phyloP scores from a whole-genome alignment of 805 yeast species.

The Phaffomyces thermotolerans region DNA sequence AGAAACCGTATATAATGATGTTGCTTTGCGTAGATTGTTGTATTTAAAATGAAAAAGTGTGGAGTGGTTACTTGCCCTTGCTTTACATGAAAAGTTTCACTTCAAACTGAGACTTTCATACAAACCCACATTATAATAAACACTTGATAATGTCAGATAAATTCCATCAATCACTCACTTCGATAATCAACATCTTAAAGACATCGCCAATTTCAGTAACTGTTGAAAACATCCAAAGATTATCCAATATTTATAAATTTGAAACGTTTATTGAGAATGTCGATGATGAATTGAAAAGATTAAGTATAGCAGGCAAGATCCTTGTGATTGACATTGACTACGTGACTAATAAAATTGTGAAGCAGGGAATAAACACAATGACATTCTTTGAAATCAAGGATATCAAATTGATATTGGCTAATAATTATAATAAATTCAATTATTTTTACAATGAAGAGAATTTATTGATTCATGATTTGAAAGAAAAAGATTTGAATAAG shows the following conservation, averaged over 20 bases:
- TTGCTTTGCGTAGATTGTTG: background rate
- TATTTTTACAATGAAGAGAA: slow-evolving; percentile 14
- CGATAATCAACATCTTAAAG: slow-evolving; percentile 17
- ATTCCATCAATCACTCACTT: slow-evolving; percentile 16
- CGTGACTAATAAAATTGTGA: slow-evolving; percentile 8
- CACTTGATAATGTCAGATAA: slow-evolving; percentile 14
- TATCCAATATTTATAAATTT: slow-evolving; percentile 22
- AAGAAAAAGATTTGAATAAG: slow-evolving; percentile 10
- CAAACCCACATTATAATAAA: background rate
- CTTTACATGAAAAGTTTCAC: too few species aligned
- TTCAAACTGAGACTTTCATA: background rate
- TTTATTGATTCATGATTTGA: slow-evolving; percentile 13
- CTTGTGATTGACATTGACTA: slow-evolving; percentile 23
- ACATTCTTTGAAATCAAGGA: slow-evolving; percentile 6
- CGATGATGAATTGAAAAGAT: slow-evolving; percentile 10
- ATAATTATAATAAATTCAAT: slow-evolving; percentile 19
- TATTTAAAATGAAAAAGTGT: too few species aligned
- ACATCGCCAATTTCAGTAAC: slow-evolving; percentile 17
- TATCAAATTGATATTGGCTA: slow-evolving; percentile 20
- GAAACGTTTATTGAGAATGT: slow-evolving; percentile 21
- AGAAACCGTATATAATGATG: background rate
- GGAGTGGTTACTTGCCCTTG: too few species aligned
- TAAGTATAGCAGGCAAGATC: slow-evolving; percentile 24
- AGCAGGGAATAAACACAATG: slow-evolving; percentile 11
- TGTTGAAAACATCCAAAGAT: slow-evolving; percentile 20